A percentile compares a stretch with the other conserved stretches of the same genome.
phyloP scores from a whole-genome alignment of 164 flowering plant species.

The Stephania yunnanensis region DNA sequence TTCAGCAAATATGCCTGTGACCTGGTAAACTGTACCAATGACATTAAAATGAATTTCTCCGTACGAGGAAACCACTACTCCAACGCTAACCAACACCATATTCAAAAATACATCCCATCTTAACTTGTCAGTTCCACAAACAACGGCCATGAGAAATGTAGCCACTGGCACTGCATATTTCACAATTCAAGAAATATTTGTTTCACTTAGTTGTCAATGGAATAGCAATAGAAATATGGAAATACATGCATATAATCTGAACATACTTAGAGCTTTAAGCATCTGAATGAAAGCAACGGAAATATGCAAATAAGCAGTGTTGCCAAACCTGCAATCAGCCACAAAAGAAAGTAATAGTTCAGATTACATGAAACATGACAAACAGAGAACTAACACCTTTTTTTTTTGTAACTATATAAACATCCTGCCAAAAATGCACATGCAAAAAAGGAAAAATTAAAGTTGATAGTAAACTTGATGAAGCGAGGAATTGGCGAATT shows the following conservation, averaged over 20 bases:
- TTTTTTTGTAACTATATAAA: neutral
- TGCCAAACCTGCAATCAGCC: conserved; percentile 75
- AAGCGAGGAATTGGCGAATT: too few relatives aligned
- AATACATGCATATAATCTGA: conserved; percentile 3
- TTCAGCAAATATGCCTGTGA: conserved; percentile 96
- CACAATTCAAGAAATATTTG: conserved; percentile 7
- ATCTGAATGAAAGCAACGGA: conserved; percentile 99
- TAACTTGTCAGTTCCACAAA: conserved; percentile 91
- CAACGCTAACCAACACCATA: conserved; percentile 96
- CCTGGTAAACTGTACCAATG: conserved; percentile 92
- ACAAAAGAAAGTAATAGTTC: neutral
- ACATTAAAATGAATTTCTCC: conserved; percentile 98
- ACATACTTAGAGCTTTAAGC: conserved; percentile 98
- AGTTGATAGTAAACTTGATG: neutral
- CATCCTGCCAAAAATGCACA: neutral
- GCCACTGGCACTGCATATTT: conserved; percentile 93
- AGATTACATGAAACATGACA: neutral
- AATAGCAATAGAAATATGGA: neutral
- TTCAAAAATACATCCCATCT: conserved; percentile 93
- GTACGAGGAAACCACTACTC: conserved; percentile 93
- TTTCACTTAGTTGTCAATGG: neutral
- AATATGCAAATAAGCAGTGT: conserved; percentile 94
- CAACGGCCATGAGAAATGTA: conserved; percentile 88
- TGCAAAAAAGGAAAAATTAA: neutral
- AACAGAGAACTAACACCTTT: neutral